Percentiles rank a stretch among this genome's conserved stretches.
Conservation (phyloP, 2,329 filamentous ascomycete genomes). For the Colletotrichum eleusines region DNA sequence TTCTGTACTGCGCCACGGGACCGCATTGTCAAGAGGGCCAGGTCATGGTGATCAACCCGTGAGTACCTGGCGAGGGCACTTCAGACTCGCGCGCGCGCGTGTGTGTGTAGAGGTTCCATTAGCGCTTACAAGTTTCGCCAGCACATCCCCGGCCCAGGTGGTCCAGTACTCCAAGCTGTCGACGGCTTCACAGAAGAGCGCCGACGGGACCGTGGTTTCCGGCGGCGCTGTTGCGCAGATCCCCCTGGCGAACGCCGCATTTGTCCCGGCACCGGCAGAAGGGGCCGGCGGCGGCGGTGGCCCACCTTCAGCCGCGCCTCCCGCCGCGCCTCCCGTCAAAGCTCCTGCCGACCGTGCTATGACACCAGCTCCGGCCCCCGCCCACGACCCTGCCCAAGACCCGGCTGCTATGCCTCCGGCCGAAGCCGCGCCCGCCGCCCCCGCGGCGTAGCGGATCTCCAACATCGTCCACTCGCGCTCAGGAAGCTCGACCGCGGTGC, state of each 20-base stretch:
- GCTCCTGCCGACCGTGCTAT: not conserved
- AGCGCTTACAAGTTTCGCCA: constrained; percentile 40
- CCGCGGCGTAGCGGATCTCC: not conserved
- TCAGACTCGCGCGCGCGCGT: too few species aligned
- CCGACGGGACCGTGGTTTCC: constrained; percentile 46
- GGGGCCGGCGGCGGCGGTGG: constrained; percentile 22
- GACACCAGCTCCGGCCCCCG: not conserved
- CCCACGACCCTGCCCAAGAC: constrained; percentile 6
- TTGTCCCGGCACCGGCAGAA: constrained; percentile 45
- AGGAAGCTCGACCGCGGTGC: not conserved
- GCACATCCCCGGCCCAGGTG: constrained; percentile 47
- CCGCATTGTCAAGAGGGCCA: constrained; percentile 64
- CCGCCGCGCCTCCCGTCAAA: not conserved
- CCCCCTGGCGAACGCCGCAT: constrained; percentile 47
- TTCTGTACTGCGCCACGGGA: constrained; percentile 62
- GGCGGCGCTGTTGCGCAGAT: constrained; percentile 49
- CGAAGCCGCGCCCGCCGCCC: not conserved
- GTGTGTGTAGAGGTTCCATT: too few species aligned
- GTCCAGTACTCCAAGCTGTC: constrained; percentile 47
- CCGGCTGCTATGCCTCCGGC: constrained; percentile 5
- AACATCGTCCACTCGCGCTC: not conserved
- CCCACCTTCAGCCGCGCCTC: not conserved
- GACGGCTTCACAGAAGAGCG: constrained; percentile 42
- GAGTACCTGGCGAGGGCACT: constrained; percentile 32
- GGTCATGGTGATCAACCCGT: constrained; percentile 64